A percentile compares a stretch with the other conserved stretches of the same genome.
Evolutionary conservation across 1,284 basidiomycete species (phyloP).

Genomic region (Ustilago trichophora): DNA sequence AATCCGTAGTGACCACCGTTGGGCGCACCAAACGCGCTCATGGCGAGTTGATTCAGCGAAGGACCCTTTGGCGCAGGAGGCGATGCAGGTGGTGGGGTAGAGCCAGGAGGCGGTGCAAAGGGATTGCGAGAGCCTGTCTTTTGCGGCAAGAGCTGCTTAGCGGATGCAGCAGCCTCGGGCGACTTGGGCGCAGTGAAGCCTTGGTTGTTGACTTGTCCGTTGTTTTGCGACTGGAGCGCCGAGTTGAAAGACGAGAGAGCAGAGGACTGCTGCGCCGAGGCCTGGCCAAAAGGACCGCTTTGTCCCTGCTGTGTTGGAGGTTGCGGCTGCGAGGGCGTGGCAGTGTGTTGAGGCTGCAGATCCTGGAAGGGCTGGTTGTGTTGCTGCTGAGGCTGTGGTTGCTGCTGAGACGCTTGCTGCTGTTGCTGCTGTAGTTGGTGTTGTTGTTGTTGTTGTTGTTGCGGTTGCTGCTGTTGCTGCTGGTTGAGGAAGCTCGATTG

Average conservation of each 20-base stretch:
- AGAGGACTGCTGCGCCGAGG: constrained; percentile 19
- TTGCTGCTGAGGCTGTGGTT: constrained; percentile 28
- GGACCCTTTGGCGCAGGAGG: constrained; percentile 75
- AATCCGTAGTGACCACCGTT: constrained; percentile 52
- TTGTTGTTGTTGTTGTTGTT: constrained; percentile 10
- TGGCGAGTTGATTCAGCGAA: constrained; percentile 81
- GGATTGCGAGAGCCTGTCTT: constrained; percentile 94
- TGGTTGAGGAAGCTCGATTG: constrained; percentile 25
- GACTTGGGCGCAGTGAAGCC: constrained; percentile 67
- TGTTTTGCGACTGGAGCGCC: constrained; percentile 68
- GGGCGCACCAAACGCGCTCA: constrained; percentile 67
- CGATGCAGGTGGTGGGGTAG: constrained; percentile 68
- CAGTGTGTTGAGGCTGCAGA: constrained; percentile 38
- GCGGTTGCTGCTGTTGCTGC: constrained; percentile 35
- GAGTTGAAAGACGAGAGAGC: constrained; percentile 71
- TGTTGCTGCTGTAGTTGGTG: constrained; percentile 26
- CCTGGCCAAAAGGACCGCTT: constrained; percentile 9
- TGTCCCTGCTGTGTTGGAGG: constrained; percentile 21
- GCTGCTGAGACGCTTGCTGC: constrained; percentile 8
- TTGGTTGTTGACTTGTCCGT: background rate
- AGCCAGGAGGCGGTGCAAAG: constrained; percentile 77
- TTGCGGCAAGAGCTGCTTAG: constrained; percentile 78
- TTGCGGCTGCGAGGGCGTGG: constrained; percentile 47
- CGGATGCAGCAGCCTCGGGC: constrained; percentile 43
- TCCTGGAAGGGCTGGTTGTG: constrained; percentile 17